Evolutionary conservation across 768 basidiomycete species (phyloP).

Genomic region (Pleurotus eryngii): DNA sequence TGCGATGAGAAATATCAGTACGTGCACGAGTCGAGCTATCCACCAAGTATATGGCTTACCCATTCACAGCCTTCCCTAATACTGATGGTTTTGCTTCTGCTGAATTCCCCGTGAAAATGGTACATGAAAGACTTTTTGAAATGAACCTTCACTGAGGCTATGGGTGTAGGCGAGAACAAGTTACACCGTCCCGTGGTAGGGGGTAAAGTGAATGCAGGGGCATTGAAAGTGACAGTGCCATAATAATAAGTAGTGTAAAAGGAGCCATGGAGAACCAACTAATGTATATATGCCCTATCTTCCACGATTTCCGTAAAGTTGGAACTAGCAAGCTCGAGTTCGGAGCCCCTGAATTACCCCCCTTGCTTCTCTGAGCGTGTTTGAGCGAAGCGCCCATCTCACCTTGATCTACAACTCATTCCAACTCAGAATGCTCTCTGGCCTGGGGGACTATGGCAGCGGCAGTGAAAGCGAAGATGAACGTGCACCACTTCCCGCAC

Average conservation of each 20-base stretch:
- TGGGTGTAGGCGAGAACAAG: slow-evolving; percentile 35
- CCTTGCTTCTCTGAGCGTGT: no score
- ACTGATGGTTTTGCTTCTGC: slow-evolving; percentile 42
- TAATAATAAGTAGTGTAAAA: no score
- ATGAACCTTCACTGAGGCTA: neutral
- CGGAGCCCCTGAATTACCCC: no score
- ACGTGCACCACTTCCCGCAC: slow-evolving; percentile 9
- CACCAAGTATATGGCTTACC: no score
- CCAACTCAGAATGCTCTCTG: slow-evolving; percentile 49
- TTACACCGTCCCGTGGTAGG: slow-evolving; percentile 47
- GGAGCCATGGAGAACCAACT: no score
- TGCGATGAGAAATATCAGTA: slow-evolving; percentile 29
- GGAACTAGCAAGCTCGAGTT: no score
- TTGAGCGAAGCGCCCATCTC: no score
- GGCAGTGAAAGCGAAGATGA: slow-evolving; percentile 47
- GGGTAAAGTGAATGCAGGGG: slow-evolving; percentile 42
- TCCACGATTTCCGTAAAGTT: no score
- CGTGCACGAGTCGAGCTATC: slow-evolving; percentile 11
- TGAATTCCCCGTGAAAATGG: slow-evolving; percentile 34
- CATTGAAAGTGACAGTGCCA: slow-evolving; percentile 26
- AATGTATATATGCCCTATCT: no score
- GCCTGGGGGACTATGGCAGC: slow-evolving; percentile 77
- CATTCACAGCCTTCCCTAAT: neutral
- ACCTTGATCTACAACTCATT: no score
- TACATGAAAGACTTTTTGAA: neutral